Evolutionary conservation across 2,329 filamentous ascomycete genomes (phyloP), one percentile per base, ranked within the genome.

Genomic region (Pseudogymnoascus pannorum): DNA sequence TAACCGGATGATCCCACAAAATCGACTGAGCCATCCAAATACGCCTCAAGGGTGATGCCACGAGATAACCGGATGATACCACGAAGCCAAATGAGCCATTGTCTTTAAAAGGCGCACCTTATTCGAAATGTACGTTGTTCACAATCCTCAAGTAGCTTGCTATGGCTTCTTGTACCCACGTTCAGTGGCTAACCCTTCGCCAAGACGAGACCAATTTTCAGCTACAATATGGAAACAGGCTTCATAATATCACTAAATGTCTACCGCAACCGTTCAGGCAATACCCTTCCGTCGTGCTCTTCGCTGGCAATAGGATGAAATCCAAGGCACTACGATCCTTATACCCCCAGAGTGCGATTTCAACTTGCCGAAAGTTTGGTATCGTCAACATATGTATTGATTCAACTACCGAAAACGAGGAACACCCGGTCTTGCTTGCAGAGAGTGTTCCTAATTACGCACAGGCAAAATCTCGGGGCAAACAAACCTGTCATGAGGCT

Each of bases 341-440:
- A 20, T 66, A 63, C 57, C 65, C 62, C 6, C 57, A 59, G 20
- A 65, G 40, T 35, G 54, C 26, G 11, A 57, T 66, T 24, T 61
- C 51, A 24, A 62, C 57, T 12, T 63, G 61, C 65, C 61, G 64
- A 58, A 63, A 63, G 20, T 61, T 61, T 31, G 58, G 65, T 20
- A 62, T 66, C 8, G 64, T 57, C 44, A 66, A 66, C 40, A 60
- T 65, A 24, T 64, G 57, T 35, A 26, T 61, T 48, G 51, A 66
- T 62, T 38, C 38, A 38, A 61, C 22, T 18, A 63, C 64, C 26
- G 60, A 20, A 31, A 36, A 63, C 11, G 40, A 64, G 36, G 40
- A 65, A 33, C 36, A 66, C 59, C 65, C 61, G 29, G 62, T 64
- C 35, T 60, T 66, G 20, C 61, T 66, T 57, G 59, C 64, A 8